These are phyloP conservation scores for Rehmannia glutinosa DNA, from an alignment of 257 asterid species.

Conservation along the genomic window DNA sequence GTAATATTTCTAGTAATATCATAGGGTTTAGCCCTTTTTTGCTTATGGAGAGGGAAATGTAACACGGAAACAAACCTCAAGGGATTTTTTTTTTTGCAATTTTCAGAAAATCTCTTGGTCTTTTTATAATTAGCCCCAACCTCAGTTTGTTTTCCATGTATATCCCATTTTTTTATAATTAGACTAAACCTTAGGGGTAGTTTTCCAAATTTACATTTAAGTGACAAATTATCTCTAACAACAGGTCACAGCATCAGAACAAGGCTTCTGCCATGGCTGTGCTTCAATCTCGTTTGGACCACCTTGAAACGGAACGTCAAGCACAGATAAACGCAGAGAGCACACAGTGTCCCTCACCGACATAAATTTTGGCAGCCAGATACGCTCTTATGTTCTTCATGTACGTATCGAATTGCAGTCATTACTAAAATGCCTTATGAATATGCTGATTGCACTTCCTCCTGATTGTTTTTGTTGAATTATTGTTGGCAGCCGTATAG, in stretches of 20 bases:
- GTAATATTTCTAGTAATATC: no score
- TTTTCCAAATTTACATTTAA: not conserved
- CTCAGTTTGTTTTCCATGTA: no score
- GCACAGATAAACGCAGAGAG: slow-evolving; percentile 82
- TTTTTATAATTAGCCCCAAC: no score
- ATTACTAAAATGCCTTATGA: not conserved
- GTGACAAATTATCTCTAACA: not conserved
- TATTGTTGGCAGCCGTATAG: slow-evolving; percentile 68
- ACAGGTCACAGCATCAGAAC: slow-evolving; percentile 96
- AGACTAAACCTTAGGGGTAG: not conserved
- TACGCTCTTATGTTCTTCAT: slow-evolving; percentile 89
- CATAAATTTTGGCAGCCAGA: slow-evolving; percentile 90
- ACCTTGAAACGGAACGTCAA: slow-evolving; percentile 82
- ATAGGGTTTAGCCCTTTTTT: no score
- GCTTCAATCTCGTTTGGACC: slow-evolving; percentile 93
- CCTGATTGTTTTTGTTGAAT: slow-evolving; percentile 3
- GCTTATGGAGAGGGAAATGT: no score
- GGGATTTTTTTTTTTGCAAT: no score
- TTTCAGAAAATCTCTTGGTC: no score
- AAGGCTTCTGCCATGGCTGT: slow-evolving; percentile 94
- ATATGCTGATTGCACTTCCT: not conserved
- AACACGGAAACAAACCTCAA: no score
- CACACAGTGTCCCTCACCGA: slow-evolving; percentile 80
- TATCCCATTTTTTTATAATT: not conserved
- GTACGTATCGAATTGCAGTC: slow-evolving; percentile 33